These are phyloP conservation scores for Jacaranda mimosifolia DNA, from an alignment of 257 asterid genomes.

Conservation along the genomic window DNA sequence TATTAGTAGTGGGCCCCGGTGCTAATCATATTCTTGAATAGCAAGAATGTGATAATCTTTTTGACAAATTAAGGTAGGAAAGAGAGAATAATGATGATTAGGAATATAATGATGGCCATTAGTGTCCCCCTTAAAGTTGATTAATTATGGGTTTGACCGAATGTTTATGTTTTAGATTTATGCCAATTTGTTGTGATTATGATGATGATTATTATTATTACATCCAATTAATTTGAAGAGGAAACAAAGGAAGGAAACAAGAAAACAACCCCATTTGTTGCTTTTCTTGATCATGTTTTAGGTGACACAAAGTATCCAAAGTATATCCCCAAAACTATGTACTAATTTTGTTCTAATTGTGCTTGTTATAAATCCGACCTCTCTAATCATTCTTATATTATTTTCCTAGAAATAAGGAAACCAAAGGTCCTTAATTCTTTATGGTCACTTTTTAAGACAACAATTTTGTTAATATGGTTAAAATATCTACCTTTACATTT, in stretches of 20 bases:
- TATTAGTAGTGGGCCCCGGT: slow-evolving; percentile 21
- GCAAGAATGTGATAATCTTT: slow-evolving; percentile 18
- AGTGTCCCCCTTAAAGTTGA: neutral
- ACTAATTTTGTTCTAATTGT: slow-evolving; percentile 30
- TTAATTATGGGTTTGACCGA: slow-evolving; percentile 26
- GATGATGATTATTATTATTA: neutral
- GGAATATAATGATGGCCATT: slow-evolving; percentile 22
- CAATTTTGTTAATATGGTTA: too few relatives aligned
- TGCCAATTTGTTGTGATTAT: neutral
- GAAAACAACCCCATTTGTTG: slow-evolving; percentile 39
- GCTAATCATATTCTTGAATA: slow-evolving; percentile 27
- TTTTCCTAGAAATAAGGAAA: slow-evolving; percentile 14
- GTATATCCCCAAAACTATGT: neutral
- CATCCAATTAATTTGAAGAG: neutral
- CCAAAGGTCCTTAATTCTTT: neutral
- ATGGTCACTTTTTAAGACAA: too few relatives aligned
- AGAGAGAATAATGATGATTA: slow-evolving; percentile 39
- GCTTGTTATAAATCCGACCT: slow-evolving; percentile 27
- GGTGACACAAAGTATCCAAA: slow-evolving; percentile 39
- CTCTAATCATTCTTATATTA: slow-evolving; percentile 45
- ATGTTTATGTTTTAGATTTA: slow-evolving; percentile 1
- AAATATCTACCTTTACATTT: too few relatives aligned
- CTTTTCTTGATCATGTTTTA: slow-evolving; percentile 48
- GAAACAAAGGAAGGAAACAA: slow-evolving; percentile 35
- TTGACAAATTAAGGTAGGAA: slow-evolving; percentile 32